Evolutionary conservation across 192 early-diverging fungal species (phyloP), one percentile per base, ranked within the genome.

Genomic region (Coemansia sp.): DNA sequence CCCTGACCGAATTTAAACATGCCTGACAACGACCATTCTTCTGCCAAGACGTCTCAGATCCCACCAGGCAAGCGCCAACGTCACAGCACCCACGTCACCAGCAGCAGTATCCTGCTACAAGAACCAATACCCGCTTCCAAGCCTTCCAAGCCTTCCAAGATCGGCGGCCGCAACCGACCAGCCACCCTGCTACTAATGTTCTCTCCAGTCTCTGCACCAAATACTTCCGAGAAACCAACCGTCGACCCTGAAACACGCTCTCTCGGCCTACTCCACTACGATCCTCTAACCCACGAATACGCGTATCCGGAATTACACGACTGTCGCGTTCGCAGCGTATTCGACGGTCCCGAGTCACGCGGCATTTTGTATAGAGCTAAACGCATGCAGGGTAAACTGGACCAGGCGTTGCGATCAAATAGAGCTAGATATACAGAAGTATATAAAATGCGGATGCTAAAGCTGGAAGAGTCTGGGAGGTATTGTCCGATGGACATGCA

Each of bases 291-390:
- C 11, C 32, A 48, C 17, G 69, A 72, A 20, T 72, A 72, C 59
- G 40, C 38, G 7, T 38, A 56, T 49, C 63, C 69, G n/a, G 69
- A 72, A 51, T 63, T 72, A 12, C 69, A 72, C 25, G 63, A 61
- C 58, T 56, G 57, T 18, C 69, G 69, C 40, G 69, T 72, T 50
- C 69, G 69, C 28, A 66, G 69, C 51, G 69, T 72, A 58, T 66
- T 72, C 18, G 69, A 72, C 30, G 42, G 63, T 31, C 58, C 63
- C 45, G 69, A 72, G 36, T 56, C 69, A 18, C 63, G 69, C 20
- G 69, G 63, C 34, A 60, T 72, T 8, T 38, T 72, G 4, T 72
- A 72, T 36, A 49, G 69, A 1, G 69, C 69, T 50, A 60, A 60
- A 29, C 69, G 69, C 31, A 72, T 72, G 69, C 63, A 54, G 58